Base-by-base conservation (phyloP, 192 early-diverging fungal genomes). In the Podila clonocystis region DNA sequence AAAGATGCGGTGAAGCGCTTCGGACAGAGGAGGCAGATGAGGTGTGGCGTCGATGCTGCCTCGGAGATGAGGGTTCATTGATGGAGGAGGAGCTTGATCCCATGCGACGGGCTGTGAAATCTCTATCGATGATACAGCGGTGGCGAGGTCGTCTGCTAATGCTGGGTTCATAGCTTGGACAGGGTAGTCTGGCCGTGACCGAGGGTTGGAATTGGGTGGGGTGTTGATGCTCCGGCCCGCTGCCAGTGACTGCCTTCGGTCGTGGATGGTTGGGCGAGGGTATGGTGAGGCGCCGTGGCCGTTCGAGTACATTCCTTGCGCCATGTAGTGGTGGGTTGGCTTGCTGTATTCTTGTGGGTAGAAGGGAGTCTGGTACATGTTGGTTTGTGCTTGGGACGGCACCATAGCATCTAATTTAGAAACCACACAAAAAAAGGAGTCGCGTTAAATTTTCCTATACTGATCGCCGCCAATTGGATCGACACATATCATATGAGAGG, bases 161-260 rank as follows among this genome's bases (percentile, higher is more conserved):
- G 26, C 15, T 29, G 58, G n/a, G 26, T 19, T 15, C 20, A 58
- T 45, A n/a, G 29, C 33, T 26, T 58, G 67, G 13, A 36, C 26
- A 59, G 52, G 38, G 38, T 59, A 59, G 15, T 68, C 67, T 24
- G 17, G 50, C 50, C 50, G 50, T 52, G 50, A 52, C 2, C 73
- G 73, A 15, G 62, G 45, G 33, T 68, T 52, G 0, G 75, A 78
- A 34, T 36, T 50, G 9, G 75, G 65, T 49, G 64, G 69, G 6
- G 68, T 66, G 41, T 62, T 72, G 4, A 64, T 78, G 31, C 19
- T 52, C 33, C 58, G 59, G 30, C 58, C 31, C 20, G 59, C 60
- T 38, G 70, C 62, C 75, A 78, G 49, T 49, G 75, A 78, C 65
- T 78, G 75, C 17, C 75, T 61, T 58, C 75, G 75, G 65, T 52